Percentiles rank a stretch among this genome's conserved stretches.
These are phyloP conservation scores for Dactylorhiza incarnata DNA, from an alignment of 106 monocot genomes.

Conservation along the genomic window DNA sequence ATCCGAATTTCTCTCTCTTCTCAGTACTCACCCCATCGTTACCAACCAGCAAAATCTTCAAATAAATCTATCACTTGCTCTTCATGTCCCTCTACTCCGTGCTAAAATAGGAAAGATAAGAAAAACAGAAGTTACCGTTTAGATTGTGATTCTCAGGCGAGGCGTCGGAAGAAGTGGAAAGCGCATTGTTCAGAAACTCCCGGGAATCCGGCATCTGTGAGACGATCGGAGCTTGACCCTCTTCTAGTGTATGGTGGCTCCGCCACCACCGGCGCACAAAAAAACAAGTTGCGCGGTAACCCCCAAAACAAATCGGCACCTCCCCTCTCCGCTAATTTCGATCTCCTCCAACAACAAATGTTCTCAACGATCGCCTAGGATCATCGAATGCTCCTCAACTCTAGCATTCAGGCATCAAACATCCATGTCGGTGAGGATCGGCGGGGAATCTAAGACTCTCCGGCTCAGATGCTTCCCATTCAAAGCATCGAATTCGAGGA, in stretches of 20 bases:
- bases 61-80: background rate
- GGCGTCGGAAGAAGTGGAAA: conserved; percentile 8
- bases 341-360: background rate
- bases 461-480: conserved; percentile 2
- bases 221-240: background rate
- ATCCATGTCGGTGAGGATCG: background rate
- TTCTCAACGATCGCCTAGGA: background rate
- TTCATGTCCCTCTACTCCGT: background rate
- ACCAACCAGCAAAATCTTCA: background rate
- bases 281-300: background rate
- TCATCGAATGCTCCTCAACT: conserved; percentile 6
- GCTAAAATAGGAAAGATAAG: conserved; percentile 4
- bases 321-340: background rate
- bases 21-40: background rate
- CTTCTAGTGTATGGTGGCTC: background rate
- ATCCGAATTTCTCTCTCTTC: background rate
- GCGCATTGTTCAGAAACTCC: conserved; percentile 16
- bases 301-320: background rate
- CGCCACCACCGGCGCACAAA: conserved; percentile 1
- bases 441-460: conserved; percentile 4
- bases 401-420: conserved; percentile 7
- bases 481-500: conserved; percentile 5
- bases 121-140: conserved; percentile 8
- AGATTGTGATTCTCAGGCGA: conserved; percentile 16
- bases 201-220: conserved; percentile 18